Evolutionary conservation across 441 rosid species (phyloP), one percentile per base, ranked within the genome.

Genomic region (Cnidoscolus chayamansa): DNA sequence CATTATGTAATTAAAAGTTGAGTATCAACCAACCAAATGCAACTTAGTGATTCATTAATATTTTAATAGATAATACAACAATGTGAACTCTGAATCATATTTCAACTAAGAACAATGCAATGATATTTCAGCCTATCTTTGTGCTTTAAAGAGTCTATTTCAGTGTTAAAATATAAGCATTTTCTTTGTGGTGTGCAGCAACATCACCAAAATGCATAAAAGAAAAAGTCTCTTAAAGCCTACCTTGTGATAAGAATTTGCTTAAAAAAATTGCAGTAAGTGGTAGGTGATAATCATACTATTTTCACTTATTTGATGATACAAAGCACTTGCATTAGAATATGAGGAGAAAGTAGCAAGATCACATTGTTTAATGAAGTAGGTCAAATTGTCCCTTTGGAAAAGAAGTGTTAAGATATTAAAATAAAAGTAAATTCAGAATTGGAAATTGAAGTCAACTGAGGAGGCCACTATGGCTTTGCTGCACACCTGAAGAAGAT

Each of bases 191-290:
- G 79, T 51, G 47, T 72, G 63, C 78, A 61, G 67, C 51, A 74
- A 45, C 66, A 53, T 67, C 76, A 68, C 67, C 13, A 16, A 30
- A 40, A 40, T 40, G 45, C 45, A 40, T 5, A 40, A 40, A 40
- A 40, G 25, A 25, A 25, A 25, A 25, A 66, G n/a, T 20, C 73
- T 72, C 79, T 82, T 84, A 80, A 65, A 56, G 75, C 88, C 88
- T 82, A 80, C 80, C 76, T 40, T 69, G 10, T 72, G 63, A 63
- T 11, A 63, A 40, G 54, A 67, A 74, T 13, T 57, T 47, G 45
- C 69, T 51, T 64, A 59, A 77, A 76, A 63, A 17, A 76, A 57
- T 4, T 40, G 48, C 12, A 54, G 70, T 17, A 47, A 72, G 85
- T 83, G 85, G 84, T 75, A 60, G 77, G 16, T 70, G 71, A 70